Evolutionary conservation across 1,284 basidiomycete species (phyloP).

Genomic region (Trichosporon faecale): DNA sequence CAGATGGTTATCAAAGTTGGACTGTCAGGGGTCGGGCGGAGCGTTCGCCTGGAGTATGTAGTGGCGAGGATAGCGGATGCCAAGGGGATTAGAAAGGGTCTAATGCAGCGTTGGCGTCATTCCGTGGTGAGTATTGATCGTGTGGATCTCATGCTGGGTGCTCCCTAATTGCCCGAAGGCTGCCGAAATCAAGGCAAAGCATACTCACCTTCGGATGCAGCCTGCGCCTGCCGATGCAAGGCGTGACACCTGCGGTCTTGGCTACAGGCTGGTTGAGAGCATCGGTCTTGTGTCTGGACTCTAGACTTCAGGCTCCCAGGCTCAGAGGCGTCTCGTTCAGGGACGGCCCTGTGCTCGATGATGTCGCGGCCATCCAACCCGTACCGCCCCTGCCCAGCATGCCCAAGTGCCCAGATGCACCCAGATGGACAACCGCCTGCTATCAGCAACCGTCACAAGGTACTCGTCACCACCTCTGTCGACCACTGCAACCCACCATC

Average conservation of each 20-base stretch:
- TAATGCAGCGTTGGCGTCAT: background rate
- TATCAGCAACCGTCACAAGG: background rate
- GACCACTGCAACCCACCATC: background rate
- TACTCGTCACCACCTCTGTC: conserved; percentile 1
- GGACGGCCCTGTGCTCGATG: background rate
- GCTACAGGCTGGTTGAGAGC: background rate
- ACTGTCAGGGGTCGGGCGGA: background rate
- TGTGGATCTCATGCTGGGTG: background rate
- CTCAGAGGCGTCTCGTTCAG: background rate
- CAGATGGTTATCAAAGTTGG: background rate
- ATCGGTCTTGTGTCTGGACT: background rate
- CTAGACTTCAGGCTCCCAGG: background rate
- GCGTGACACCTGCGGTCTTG: background rate
- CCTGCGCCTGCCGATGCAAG: background rate
- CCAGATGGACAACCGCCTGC: background rate
- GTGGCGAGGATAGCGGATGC: background rate
- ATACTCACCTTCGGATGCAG: background rate
- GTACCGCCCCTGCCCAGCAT: background rate
- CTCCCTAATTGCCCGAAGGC: background rate
- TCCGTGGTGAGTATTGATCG: background rate
- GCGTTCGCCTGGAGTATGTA: background rate
- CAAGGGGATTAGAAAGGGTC: background rate
- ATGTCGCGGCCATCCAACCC: background rate
- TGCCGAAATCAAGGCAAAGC: background rate
- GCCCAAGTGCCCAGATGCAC: background rate